phyloP scores from a whole-genome alignment of 306 rosid genomes.

The Carpinus fangiana region DNA sequence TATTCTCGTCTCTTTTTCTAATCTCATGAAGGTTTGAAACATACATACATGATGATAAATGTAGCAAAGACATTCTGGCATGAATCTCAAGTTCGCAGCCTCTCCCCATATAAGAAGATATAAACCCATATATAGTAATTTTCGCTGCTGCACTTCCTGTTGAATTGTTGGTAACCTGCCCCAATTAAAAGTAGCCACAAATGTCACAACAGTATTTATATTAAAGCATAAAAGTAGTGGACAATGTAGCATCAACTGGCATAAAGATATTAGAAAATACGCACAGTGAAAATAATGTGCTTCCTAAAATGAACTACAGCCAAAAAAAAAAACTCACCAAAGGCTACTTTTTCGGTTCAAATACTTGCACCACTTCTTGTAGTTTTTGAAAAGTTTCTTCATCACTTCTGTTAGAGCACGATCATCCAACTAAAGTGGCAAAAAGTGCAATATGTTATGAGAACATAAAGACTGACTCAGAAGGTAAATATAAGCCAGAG shows the following conservation, averaged over 20 bases:
- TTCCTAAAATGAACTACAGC: neutral
- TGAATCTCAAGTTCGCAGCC: slow-evolving; percentile 97
- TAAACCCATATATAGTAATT: slow-evolving; percentile 86
- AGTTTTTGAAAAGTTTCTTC: slow-evolving; percentile 92
- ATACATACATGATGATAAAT: slow-evolving; percentile 91
- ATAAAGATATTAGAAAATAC: neutral
- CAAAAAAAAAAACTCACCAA: slow-evolving; percentile 62
- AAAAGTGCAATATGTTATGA: slow-evolving; percentile 19
- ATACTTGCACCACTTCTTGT: slow-evolving; percentile 93
- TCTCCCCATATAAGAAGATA: slow-evolving; percentile 99
- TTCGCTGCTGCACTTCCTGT: slow-evolving; percentile 94
- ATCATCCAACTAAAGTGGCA: slow-evolving; percentile 71
- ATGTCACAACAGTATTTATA: slow-evolving; percentile 6
- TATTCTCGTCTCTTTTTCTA: slow-evolving; percentile 1
- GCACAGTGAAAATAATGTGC: neutral
- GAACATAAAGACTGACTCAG: slow-evolving; percentile 11
- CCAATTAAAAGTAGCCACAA: slow-evolving; percentile 20
- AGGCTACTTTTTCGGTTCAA: slow-evolving; percentile 98
- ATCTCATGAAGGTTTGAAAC: slow-evolving; percentile 9
- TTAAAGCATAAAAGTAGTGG: neutral
- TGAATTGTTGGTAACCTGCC: slow-evolving; percentile 93
- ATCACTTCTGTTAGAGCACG: slow-evolving; percentile 76
- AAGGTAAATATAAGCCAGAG: slow-evolving; percentile 14
- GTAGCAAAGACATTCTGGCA: slow-evolving; percentile 99
- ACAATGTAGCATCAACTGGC: neutral